Evolutionary conservation across 495 filamentous ascomycete genomes (phyloP).

Genomic region (Lophium mytilinum): DNA sequence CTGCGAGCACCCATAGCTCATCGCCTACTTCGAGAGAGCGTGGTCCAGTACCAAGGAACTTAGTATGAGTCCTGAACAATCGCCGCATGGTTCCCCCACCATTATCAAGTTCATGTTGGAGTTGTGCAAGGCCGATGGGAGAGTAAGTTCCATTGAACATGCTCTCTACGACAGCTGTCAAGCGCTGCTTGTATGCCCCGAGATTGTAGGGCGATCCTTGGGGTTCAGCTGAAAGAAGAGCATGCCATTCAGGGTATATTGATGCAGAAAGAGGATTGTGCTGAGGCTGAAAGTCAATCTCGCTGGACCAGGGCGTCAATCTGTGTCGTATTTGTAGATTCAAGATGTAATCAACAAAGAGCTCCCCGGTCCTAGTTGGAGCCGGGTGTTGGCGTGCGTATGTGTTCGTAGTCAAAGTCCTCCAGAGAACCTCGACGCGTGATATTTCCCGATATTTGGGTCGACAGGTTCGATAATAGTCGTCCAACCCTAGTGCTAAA

Average conservation of each 20-base stretch:
- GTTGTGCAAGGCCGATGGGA: constrained; percentile 16
- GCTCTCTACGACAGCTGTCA: constrained; percentile 11
- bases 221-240: constrained; percentile 12
- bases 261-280: constrained; percentile 14
- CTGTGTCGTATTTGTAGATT: constrained; percentile 20
- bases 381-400: constrained; percentile 12
- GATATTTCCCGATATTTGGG: not conserved
- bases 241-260: constrained; percentile 20
- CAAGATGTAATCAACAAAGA: constrained; percentile 21
- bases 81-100: constrained; percentile 13
- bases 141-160: constrained; percentile 21
- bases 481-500: constrained; percentile 10
- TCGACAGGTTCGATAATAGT: constrained; percentile 4
- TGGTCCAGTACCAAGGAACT: constrained; percentile 13
- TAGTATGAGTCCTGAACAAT: constrained; percentile 8
- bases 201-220: constrained; percentile 2
- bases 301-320: constrained; percentile 19
- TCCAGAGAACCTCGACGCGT: constrained; percentile 17
- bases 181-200: constrained; percentile 4
- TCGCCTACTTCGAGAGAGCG: constrained; percentile 9
- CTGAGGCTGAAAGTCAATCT: constrained; percentile 18
- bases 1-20: constrained; percentile 17
- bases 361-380: constrained; percentile 1
- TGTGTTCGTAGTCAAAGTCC: constrained; percentile 15
- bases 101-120: constrained; percentile 17